phyloP scores from a whole-genome alignment of 208 protist genomes.

The Naegleria fowleri region DNA sequence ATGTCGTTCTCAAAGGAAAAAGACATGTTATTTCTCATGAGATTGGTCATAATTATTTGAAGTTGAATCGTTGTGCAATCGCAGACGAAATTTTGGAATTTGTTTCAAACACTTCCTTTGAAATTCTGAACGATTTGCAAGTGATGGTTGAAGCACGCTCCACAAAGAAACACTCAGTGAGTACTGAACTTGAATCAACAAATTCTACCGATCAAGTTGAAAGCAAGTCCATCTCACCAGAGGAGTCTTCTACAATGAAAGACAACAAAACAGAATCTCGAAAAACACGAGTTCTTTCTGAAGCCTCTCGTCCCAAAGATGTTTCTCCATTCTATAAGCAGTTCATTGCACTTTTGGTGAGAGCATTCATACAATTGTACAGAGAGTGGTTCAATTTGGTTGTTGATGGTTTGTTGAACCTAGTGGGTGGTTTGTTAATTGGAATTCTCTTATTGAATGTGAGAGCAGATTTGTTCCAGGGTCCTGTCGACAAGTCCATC shows the following conservation, averaged over 20 bases:
- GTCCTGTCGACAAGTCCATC: neutral
- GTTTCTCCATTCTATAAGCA: neutral
- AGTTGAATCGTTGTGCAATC: neutral
- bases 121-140: constrained; percentile 28
- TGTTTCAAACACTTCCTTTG: constrained; percentile 13
- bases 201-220: neutral
- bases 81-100: constrained; percentile 28
- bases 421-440: neutral
- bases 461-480: neutral
- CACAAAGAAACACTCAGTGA: neutral
- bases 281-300: no score
- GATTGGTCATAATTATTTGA: constrained; percentile 14
- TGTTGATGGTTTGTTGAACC: neutral
- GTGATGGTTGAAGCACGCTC: constrained; percentile 10
- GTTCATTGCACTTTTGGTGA: neutral
- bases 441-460: neutral
- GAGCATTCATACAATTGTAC: neutral
- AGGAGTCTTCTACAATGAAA: no score
- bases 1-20: neutral
- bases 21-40: neutral
- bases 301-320: neutral
- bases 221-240: no score
- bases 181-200: neutral
- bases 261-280: no score
- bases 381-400: neutral